A percentile compares a stretch with the other conserved stretches of the same genome.
phyloP scores from a whole-genome alignment of 2,329 filamentous ascomycete species.

The Neoascochyta sp. region DNA sequence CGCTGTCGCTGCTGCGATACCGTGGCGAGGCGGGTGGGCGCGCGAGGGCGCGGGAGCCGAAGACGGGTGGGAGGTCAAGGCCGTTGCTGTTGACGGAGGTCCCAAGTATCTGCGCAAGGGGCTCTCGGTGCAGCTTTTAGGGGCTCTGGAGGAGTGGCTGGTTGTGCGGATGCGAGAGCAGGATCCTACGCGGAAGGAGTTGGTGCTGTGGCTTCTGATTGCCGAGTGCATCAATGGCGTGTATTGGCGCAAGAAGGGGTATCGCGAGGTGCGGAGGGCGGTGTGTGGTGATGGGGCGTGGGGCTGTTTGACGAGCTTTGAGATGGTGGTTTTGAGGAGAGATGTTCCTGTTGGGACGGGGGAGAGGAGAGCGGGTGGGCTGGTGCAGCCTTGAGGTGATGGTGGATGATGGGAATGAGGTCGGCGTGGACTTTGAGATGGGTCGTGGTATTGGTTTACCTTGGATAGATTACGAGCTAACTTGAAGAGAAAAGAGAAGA shows the following conservation, averaged over 20 bases:
- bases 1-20: conserved; percentile 20
- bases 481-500: too few relatives aligned
- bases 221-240: conserved; percentile 23
- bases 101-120: conserved; percentile 16
- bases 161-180: conserved; percentile 3
- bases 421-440: too few relatives aligned
- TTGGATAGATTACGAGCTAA: too few relatives aligned
- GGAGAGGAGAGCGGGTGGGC: too few relatives aligned
- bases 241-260: conserved; percentile 29
- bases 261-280: conserved; percentile 13
- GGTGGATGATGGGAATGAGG: too few relatives aligned
- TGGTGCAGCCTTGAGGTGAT: too few relatives aligned
- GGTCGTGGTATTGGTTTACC: too few relatives aligned
- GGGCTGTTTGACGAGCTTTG: conserved; percentile 20
- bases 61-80: conserved; percentile 27
- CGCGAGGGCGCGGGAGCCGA: conserved; percentile 15
- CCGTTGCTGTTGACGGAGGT: conserved; percentile 19
- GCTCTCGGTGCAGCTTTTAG: conserved; percentile 13
- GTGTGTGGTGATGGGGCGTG: conserved; percentile 11
- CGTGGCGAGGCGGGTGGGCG: conserved; percentile 22
- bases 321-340: conserved; percentile 20
- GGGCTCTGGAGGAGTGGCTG: conserved; percentile 10
- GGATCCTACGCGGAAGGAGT: too few relatives aligned
- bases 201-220: conserved; percentile 21
- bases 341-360: conserved; percentile 9